Evolutionary conservation across 1,139 yeast species (phyloP).

Genomic region (Zygotorulaspora mrakii): DNA sequence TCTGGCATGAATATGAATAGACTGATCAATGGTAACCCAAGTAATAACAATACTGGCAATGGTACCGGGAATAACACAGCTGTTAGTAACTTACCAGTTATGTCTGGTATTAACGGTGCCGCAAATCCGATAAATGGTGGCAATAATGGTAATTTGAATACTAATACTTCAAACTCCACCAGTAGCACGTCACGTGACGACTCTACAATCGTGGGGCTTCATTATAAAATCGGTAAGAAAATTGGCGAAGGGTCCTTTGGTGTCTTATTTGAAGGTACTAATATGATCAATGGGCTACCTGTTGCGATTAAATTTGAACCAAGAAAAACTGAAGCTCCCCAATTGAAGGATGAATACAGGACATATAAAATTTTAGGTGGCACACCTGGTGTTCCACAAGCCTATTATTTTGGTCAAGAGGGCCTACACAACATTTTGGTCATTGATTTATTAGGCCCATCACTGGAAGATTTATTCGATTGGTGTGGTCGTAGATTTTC

Average conservation of each 20-base stretch:
- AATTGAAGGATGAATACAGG: slow-evolving; percentile 70
- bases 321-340: slow-evolving; percentile 76
- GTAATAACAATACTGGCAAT: slow-evolving; percentile 16
- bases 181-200: slow-evolving; percentile 26
- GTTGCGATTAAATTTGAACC: slow-evolving; percentile 83
- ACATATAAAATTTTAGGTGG: slow-evolving; percentile 65
- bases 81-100: slow-evolving; percentile 10
- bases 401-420: slow-evolving; percentile 77
- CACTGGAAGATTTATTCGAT: slow-evolving; percentile 72
- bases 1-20: slow-evolving; percentile 11
- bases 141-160: not conserved
- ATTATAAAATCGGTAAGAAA: slow-evolving; percentile 75
- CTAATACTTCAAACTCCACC: slow-evolving; percentile 6
- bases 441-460: slow-evolving; percentile 71
- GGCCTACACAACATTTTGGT: slow-evolving; percentile 73
- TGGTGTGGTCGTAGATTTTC: slow-evolving; percentile 74
- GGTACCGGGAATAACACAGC: slow-evolving; percentile 12
- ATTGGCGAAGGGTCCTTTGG: slow-evolving; percentile 87
- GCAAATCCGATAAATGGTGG: not conserved
- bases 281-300: slow-evolving; percentile 66
- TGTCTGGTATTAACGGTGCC: slow-evolving; percentile 4
- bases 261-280: slow-evolving; percentile 75
- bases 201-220: slow-evolving; percentile 63
- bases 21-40: slow-evolving; percentile 17
- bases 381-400: slow-evolving; percentile 63